Percentiles rank a stretch among this genome's conserved stretches.
Evolutionary conservation across 352 stramenopile species (phyloP).

Genomic region (Phytophthora niederhauseri): DNA sequence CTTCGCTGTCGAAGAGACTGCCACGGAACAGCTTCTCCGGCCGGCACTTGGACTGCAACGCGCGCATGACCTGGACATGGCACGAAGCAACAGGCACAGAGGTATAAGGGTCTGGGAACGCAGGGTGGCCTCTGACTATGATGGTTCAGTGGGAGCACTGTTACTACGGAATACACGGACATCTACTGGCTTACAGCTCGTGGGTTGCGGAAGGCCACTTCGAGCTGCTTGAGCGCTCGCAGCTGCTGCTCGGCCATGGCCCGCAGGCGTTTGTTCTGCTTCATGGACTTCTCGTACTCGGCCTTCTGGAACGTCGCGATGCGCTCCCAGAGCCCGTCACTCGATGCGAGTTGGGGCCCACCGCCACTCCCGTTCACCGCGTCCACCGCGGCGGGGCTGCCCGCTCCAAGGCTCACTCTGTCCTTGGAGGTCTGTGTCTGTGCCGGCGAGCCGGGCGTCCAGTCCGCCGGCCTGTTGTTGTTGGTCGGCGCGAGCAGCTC

Average conservation of each 20-base stretch:
- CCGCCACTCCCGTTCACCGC: background rate
- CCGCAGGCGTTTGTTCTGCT: conserved; percentile 43
- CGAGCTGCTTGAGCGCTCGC: conserved; percentile 38
- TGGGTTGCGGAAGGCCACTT: conserved; percentile 38
- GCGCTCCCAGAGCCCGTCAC: conserved; percentile 35
- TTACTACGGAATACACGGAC: conserved; percentile 27
- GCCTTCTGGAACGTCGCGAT: conserved; percentile 40
- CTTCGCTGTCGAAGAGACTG: conserved; percentile 30
- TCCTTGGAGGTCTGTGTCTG: conserved; percentile 19
- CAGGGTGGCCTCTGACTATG: conserved; percentile 1
- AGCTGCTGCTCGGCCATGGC: conserved; percentile 44
- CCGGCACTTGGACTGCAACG: conserved; percentile 1
- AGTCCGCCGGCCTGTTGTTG: conserved; percentile 19
- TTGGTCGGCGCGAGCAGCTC: conserved; percentile 16
- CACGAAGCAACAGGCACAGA: conserved; percentile 7
- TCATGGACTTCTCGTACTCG: conserved; percentile 32
- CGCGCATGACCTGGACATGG: conserved; percentile 2
- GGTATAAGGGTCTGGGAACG: conserved; percentile 16
- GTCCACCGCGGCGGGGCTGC: conserved; percentile 24
- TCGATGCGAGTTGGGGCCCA: conserved; percentile 6
- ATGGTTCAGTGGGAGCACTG: conserved; percentile 25
- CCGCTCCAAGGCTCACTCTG: conserved; percentile 10
- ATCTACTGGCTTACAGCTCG: conserved; percentile 36
- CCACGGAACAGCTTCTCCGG: conserved; percentile 18
- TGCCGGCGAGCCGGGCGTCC: conserved; percentile 18